A percentile compares a stretch with the other conserved stretches of the same genome.
These are phyloP conservation scores for Camellia oleifera DNA, from an alignment of 179 eudicot species.

Conservation along the genomic window DNA sequence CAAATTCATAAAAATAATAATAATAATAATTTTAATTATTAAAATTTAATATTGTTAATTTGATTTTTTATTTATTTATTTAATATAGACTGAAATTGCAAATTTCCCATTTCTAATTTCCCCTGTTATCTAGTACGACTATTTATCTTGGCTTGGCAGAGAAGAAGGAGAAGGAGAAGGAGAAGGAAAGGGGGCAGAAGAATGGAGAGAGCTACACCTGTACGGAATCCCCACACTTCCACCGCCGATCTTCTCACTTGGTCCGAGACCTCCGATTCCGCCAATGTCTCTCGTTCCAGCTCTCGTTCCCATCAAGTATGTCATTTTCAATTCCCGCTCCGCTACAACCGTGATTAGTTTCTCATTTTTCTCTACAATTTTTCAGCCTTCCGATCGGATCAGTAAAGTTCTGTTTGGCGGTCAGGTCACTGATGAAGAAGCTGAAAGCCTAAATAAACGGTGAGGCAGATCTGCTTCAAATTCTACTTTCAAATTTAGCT, in stretches of 20 bases:
- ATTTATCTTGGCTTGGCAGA: no score
- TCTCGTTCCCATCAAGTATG: slow-evolving; percentile 46
- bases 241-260: slow-evolving; percentile 79
- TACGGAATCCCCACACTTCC: slow-evolving; percentile 47
- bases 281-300: slow-evolving; percentile 7
- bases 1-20: no score
- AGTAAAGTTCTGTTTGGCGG: slow-evolving; percentile 76
- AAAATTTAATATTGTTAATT: no score
- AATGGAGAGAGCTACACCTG: slow-evolving; percentile 33
- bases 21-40: no score
- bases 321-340: not conserved
- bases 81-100: no score
- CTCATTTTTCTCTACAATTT: not conserved
- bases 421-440: slow-evolving; percentile 19
- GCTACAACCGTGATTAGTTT: slow-evolving; percentile 2
- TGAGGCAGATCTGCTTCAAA: no score
- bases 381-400: slow-evolving; percentile 70
- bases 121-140: no score
- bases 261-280: slow-evolving; percentile 45
- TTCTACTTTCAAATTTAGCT: no score
- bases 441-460: no score
- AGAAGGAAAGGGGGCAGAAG: not conserved
- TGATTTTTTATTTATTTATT: no score
- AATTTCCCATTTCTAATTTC: no score
- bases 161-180: no score